Base-by-base conservation (phyloP, 352 stramenopile genomes). In the Thraustotheca clavata region DNA sequence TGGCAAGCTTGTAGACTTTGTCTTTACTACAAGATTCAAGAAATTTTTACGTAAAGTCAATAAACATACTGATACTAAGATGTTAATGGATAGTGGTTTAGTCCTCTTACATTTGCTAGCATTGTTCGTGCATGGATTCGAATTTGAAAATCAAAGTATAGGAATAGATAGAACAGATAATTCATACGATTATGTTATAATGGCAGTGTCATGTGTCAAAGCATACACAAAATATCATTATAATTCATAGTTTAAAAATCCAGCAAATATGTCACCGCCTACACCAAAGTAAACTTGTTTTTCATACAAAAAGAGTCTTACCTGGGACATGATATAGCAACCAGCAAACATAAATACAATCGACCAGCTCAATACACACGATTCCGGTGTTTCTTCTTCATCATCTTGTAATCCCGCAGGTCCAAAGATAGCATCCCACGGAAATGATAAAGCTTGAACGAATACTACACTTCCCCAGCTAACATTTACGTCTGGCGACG, bases 351-450 rank as follows among this genome's bases (percentile, higher is more conserved):
- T 52, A 52, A 52, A 52, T 52, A 52, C 43, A 24, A 52, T 9
- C 11, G 43, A 52, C 43, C 43, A 52, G 43, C 43, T 52, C 43
- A 52, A 18, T 11, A 31, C 43, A 31, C 43, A 52, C n/a, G 43
- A 52, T 31, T 52, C 43, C 9, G 43, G 43, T 18, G 43, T 63
- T 41, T 63, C 55, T 11, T 31, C 29, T 34, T 63, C 55, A 34
- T 59, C 49, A 16, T 63, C 55, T 4, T 63, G 7, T 27, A 63
- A 22, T 24, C 55, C 55, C n/a, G 34, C 32, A 9, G 55, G 55
- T 14, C 55, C 55, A 35, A 49, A 63, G 18, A 63, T 29, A 3
- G 55, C 55, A 29, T 33, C 39, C 55, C 55, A 63, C 26, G 55
- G 55, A 35, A 63, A 54, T 4, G 34, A 55, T 9, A 63, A 27